phyloP scores from a whole-genome alignment of 164 flowering plant genomes.

The Vitis amurensis region DNA sequence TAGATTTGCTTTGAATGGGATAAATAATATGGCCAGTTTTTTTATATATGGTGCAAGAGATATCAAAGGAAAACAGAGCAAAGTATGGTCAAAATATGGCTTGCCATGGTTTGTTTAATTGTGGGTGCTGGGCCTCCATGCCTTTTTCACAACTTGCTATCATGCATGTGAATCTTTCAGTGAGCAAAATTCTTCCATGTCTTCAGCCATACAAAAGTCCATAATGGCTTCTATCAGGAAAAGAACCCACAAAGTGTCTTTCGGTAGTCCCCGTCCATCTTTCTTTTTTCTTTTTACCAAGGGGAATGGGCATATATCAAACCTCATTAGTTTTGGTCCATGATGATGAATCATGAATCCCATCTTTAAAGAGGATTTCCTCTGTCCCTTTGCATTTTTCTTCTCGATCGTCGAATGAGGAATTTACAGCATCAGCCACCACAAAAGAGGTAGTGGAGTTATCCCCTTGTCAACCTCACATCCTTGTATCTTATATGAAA shows the following conservation, averaged over 20 bases:
- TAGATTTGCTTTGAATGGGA: too few species aligned
- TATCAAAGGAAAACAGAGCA: too few species aligned
- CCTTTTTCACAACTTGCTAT: slow-evolving; percentile 29
- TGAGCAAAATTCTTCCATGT: slow-evolving; percentile 23
- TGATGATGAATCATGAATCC: slow-evolving; percentile 11
- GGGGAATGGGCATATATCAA: neutral
- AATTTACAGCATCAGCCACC: slow-evolving; percentile 8
- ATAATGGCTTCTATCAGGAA: slow-evolving; percentile 24
- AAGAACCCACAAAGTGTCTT: slow-evolving; percentile 12
- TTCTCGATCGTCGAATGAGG: neutral
- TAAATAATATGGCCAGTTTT: too few species aligned
- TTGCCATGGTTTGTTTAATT: too few species aligned
- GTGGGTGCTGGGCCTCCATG: slow-evolving; percentile 9
- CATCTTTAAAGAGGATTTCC: slow-evolving; percentile 1
- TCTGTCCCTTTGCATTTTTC: neutral
- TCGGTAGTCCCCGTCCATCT: neutral
- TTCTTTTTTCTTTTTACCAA: neutral
- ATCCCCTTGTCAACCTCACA: neutral
- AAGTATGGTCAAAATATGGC: too few species aligned
- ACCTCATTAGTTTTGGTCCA: slow-evolving; percentile 7
- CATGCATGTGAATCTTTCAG: slow-evolving; percentile 38
- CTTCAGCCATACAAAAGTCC: slow-evolving; percentile 35
- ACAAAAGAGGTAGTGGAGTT: neutral
- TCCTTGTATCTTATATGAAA: neutral
- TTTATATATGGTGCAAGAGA: too few species aligned